Evolutionary conservation across 2,329 filamentous ascomycete genomes (phyloP).

Genomic region (Alternaria longipes): DNA sequence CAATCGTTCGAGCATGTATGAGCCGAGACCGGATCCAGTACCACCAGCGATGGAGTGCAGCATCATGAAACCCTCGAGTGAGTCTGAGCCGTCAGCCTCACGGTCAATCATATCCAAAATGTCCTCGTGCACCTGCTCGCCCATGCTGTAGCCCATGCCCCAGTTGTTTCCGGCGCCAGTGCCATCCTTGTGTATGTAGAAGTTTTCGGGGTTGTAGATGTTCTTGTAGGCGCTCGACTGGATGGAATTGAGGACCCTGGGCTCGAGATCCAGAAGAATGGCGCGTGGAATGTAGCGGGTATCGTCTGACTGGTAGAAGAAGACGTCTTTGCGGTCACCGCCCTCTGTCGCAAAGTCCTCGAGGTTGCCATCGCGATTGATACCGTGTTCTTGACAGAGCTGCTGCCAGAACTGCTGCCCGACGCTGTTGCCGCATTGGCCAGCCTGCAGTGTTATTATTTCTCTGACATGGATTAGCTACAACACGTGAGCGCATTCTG

Average conservation of each 20-base stretch:
- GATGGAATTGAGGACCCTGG: constrained; percentile 89
- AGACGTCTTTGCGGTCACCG: constrained; percentile 97
- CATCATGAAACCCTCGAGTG: constrained; percentile 98
- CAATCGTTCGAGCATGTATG: constrained; percentile 91
- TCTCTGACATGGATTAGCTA: constrained; percentile 68
- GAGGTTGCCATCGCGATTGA: constrained; percentile 95
- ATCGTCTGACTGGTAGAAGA: constrained; percentile 98
- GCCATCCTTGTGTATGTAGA: constrained; percentile 94
- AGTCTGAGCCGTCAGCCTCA: constrained; percentile 97
- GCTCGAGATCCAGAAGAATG: constrained; percentile 94
- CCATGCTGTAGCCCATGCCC: constrained; percentile 94
- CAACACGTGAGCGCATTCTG: background rate
- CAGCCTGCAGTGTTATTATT: constrained; percentile 98
- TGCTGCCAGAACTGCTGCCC: constrained; percentile 99
- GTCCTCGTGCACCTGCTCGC: constrained; percentile 91
- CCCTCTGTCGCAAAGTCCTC: constrained; percentile 98
- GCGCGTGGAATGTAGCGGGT: constrained; percentile 97
- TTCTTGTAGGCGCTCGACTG: constrained; percentile 95
- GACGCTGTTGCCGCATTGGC: constrained; percentile 99
- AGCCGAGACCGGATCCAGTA: constrained; percentile 94
- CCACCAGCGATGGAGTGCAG: constrained; percentile 97
- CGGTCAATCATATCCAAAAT: constrained; percentile 99
- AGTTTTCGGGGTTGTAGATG: constrained; percentile 99
- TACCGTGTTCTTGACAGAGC: constrained; percentile 96
- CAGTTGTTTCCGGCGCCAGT: constrained; percentile 97